Evolutionary conservation across 805 yeast species (phyloP).

Genomic region (Kazachstania kunashirensis): DNA sequence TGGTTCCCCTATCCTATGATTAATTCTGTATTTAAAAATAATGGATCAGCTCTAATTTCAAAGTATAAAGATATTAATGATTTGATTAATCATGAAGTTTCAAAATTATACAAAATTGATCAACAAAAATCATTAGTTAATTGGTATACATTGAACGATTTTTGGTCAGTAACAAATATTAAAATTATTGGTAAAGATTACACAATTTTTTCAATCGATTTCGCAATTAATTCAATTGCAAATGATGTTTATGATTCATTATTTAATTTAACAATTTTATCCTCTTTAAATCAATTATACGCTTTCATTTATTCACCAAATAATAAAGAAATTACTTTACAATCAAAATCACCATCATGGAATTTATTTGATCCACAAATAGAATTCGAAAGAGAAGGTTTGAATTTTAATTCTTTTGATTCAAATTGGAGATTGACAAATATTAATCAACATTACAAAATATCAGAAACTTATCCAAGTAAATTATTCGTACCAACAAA

Average conservation of each 20-base stretch:
- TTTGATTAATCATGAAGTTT: conserved; percentile 2
- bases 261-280: conserved; percentile 50
- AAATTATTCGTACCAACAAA: conserved; percentile 59
- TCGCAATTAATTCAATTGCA: conserved; percentile 47
- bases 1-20: conserved; percentile 92
- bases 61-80: conserved; percentile 10
- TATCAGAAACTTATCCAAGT: conserved; percentile 71
- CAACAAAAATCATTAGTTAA: conserved; percentile 3
- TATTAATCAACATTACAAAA: conserved; percentile 53
- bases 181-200: conserved; percentile 78
- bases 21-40: conserved; percentile 46
- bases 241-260: conserved; percentile 65
- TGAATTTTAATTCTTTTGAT: conserved; percentile 26
- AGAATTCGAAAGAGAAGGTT: conserved; percentile 72
- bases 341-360: conserved; percentile 58
- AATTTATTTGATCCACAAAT: conserved; percentile 44
- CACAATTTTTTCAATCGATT: conserved; percentile 70
- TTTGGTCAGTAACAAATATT: conserved; percentile 40
- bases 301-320: conserved; percentile 79
- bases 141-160: conserved; percentile 22
- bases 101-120: background rate
- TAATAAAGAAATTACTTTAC: conserved; percentile 40
- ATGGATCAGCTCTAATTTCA: conserved; percentile 38
- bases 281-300: conserved; percentile 50
- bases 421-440: conserved; percentile 60